Base-by-base conservation (phyloP, 176 grass and related monocot genomes). In the Paspalum notatum region DNA sequence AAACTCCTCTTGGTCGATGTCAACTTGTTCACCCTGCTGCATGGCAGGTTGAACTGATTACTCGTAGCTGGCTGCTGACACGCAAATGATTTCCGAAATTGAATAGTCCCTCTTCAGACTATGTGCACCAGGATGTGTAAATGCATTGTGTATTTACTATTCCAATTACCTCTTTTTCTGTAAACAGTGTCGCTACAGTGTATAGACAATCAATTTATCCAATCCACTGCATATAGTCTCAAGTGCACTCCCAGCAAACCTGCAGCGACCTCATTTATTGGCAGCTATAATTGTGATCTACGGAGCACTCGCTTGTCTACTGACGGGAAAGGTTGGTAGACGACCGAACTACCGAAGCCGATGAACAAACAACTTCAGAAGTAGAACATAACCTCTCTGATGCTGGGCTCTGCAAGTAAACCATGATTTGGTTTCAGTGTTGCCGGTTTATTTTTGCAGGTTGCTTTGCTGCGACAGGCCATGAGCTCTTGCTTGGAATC, bases 11-110 rank as follows among this genome's bases (percentile, higher is more conserved):
- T 47, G 66, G 21, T 22, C 43, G 65, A 64, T 50, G 77, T 77
- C 64, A 51, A 85, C 77, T 72, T 62, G 66, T 89, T 85, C 70
- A 76, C 75, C 82, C 64, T 69, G 78, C 63, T 70, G 77, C 71
- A 12, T 61, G 75, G 50, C 77, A 79, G 58, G 37, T 40, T 50
- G 57, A 81, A 81, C 71, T 44, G 75, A 89, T 89, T 55, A 89
- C 26, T 54, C 45, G 65, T 73, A 80, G 81, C 44, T 84, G 69
- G 22, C 75, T 53, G 72, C 83, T 89, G 83, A 89, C 83, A 85
- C 60, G 47, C 64, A 81, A 89, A 89, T 85, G 78, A 89, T 85
- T 78, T 82, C 83, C 20, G 2, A 57, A 73, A 90, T 82, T 90
- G 78, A 90, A 85, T 89, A 74, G 83, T 82, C 66, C 66, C n/a